A percentile compares a stretch with the other conserved stretches of the same genome.
Evolutionary conservation across 192 early-diverging fungal species (phyloP).

Genomic region (Coemansia sp.): DNA sequence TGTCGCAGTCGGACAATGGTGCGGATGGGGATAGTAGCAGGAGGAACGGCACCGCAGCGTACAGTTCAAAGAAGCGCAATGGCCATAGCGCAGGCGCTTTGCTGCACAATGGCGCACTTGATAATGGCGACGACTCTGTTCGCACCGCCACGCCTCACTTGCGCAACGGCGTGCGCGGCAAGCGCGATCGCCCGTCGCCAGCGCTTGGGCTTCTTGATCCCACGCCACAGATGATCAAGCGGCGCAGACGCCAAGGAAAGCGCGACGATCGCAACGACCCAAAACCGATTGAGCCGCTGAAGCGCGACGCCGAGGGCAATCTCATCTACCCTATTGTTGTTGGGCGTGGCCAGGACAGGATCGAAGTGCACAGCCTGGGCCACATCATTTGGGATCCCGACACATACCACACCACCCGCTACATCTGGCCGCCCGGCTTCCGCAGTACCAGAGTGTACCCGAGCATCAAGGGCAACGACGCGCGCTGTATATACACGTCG

Average conservation of each 20-base stretch:
- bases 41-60: slow-evolving; percentile 2
- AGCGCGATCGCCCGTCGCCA: slow-evolving; percentile 13
- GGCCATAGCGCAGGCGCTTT: background rate
- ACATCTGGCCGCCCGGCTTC: slow-evolving; percentile 72
- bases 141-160: background rate
- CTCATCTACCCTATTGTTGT: slow-evolving; percentile 61
- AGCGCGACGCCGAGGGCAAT: slow-evolving; percentile 55
- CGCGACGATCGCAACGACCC: slow-evolving; percentile 63
- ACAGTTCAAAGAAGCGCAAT: background rate
- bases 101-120: background rate
- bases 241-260: slow-evolving; percentile 54
- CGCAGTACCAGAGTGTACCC: slow-evolving; percentile 63
- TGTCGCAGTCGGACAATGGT: slow-evolving; percentile 8
- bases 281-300: slow-evolving; percentile 58
- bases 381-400: slow-evolving; percentile 61
- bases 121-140: background rate
- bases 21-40: slow-evolving; percentile 7
- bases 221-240: slow-evolving; percentile 29
- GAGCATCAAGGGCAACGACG: slow-evolving; percentile 57
- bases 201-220: slow-evolving; percentile 8
- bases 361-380: slow-evolving; percentile 62
- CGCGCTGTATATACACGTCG: slow-evolving; percentile 61
- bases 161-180: slow-evolving; percentile 11
- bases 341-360: slow-evolving; percentile 63
- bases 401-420: slow-evolving; percentile 67